Percentiles rank a stretch among this genome's conserved stretches.
These are phyloP conservation scores for Lyophyllum atratum DNA, from an alignment of 768 basidiomycete genomes.

Conservation along the genomic window DNA sequence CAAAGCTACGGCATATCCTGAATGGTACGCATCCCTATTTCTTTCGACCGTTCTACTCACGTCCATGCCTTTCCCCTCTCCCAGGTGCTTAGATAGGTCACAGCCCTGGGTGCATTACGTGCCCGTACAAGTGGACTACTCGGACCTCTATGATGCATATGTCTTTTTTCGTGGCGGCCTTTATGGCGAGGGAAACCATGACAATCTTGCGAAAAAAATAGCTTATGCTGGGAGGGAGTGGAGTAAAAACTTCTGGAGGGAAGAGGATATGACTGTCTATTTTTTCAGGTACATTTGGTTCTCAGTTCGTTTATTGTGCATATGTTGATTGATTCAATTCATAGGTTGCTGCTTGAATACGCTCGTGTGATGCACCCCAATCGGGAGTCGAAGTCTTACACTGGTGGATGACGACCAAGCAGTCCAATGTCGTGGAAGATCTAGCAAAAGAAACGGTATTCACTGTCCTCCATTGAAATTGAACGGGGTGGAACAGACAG, in stretches of 20 bases:
- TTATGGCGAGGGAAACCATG: conserved; percentile 52
- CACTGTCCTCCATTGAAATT: too few species aligned
- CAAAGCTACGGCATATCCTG: conserved; percentile 68
- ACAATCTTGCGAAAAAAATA: conserved; percentile 54
- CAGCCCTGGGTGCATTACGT: conserved; percentile 74
- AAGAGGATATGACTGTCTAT: conserved; percentile 56
- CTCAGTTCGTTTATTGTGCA: neutral
- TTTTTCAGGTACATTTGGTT: conserved; percentile 42
- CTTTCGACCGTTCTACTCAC: neutral
- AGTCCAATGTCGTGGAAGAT: too few species aligned
- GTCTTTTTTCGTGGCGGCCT: conserved; percentile 65
- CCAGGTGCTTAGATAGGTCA: conserved; percentile 53
- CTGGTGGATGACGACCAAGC: neutral
- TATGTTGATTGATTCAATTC: neutral
- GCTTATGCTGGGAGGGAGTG: conserved; percentile 51
- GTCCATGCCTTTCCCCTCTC: neutral
- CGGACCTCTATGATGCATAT: conserved; percentile 64
- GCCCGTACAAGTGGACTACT: conserved; percentile 59
- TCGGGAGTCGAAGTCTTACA: conserved; percentile 39
- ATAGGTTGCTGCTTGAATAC: conserved; percentile 50
- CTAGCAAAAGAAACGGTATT: too few species aligned
- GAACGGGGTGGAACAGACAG: too few species aligned
- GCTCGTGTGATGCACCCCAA: conserved; percentile 47
- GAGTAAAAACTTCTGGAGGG: conserved; percentile 53
- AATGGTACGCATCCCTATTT: conserved; percentile 48